These are phyloP conservation scores for Penicillium palitans DNA, from an alignment of 2,329 filamentous ascomycete genomes.

Conservation along the genomic window DNA sequence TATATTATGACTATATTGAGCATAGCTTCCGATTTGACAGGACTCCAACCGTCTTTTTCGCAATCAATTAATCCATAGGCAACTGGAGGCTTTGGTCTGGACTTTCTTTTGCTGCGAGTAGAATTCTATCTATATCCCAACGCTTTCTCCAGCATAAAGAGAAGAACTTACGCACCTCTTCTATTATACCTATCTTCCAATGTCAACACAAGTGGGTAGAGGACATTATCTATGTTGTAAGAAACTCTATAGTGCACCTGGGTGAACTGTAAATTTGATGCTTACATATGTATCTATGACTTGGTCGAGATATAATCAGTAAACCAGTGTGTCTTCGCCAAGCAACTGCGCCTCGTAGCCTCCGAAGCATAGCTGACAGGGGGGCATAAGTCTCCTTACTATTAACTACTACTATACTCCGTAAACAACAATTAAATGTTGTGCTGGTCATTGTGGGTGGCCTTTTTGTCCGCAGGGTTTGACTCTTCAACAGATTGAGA, in stretches of 20 bases:
- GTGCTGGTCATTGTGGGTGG: background rate
- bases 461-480: background rate
- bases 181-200: background rate
- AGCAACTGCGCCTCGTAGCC: background rate
- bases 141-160: background rate
- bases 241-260: background rate
- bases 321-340: conserved; percentile 2
- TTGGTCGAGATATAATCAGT: conserved; percentile 9
- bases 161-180: background rate
- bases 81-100: background rate
- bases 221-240: background rate
- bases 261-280: background rate
- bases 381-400: background rate
- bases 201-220: background rate
- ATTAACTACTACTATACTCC: background rate
- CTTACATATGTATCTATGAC: background rate
- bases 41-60: background rate
- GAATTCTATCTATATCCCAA: background rate
- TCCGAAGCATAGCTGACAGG: background rate
- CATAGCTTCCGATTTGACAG: background rate
- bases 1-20: background rate
- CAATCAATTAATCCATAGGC: background rate
- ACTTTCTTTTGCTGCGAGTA: background rate
- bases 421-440: background rate
- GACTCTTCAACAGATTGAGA: conserved; percentile 4